A percentile compares a stretch with the other conserved stretches of the same genome.
Evolutionary conservation across 2,329 filamentous ascomycete genomes (phyloP).

Genomic region (Trichoderma sp.): DNA sequence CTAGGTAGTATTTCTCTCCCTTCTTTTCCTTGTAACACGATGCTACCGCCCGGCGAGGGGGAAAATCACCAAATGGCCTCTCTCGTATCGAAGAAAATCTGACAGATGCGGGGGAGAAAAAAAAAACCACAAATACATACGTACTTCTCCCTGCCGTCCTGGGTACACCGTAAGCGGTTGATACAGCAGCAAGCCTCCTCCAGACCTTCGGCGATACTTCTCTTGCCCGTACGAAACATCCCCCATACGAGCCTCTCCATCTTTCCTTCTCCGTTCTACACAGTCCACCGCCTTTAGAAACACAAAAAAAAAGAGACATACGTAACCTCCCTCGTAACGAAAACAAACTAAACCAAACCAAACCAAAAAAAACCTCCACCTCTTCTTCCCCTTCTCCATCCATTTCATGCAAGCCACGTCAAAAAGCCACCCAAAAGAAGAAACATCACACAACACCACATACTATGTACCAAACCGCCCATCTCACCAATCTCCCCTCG

Average conservation of each 20-base stretch:
- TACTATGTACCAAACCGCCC: not conserved
- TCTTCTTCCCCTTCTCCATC: not conserved
- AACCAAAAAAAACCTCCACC: too few species aligned
- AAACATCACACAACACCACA: not conserved
- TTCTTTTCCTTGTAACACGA: not conserved
- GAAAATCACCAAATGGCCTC: too few species aligned
- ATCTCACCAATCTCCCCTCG: not conserved
- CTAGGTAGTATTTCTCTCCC: not conserved
- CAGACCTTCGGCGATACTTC: too few species aligned
- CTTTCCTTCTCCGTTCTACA: not conserved
- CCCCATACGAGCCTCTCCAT: not conserved
- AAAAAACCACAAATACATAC: not conserved
- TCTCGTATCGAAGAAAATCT: not conserved
- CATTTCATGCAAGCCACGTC: constrained; percentile 1
- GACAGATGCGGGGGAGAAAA: not conserved
- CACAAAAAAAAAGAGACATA: not conserved
- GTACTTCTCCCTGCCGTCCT: too few species aligned
- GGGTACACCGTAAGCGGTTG: too few species aligned
- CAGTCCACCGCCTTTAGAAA: too few species aligned
- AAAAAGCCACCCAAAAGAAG: not conserved
- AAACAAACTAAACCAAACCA: not conserved
- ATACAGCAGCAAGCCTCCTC: too few species aligned
- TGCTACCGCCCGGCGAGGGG: not conserved
- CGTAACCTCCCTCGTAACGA: constrained; percentile 1
- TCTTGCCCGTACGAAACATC: too few species aligned